phyloP scores from a whole-genome alignment of 169 alveolate species.

The Plasmodium adleri region DNA sequence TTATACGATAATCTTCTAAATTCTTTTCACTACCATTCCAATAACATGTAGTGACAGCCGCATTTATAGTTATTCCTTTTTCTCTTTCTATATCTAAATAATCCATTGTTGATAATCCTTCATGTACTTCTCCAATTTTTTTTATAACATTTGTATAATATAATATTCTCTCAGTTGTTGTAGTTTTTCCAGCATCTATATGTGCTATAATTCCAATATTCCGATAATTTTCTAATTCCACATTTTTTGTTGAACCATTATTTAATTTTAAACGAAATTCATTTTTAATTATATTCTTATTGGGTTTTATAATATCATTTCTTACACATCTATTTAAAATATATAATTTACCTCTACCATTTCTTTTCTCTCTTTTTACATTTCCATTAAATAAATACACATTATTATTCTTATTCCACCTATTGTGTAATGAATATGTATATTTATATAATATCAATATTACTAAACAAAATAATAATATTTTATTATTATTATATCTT shows the following conservation, averaged over 20 bases:
- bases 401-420: background rate
- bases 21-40: conserved; percentile 91
- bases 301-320: background rate
- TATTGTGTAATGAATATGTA: background rate
- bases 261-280: conserved; percentile 34
- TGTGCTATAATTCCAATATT: conserved; percentile 97
- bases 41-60: conserved; percentile 96
- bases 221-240: conserved; percentile 82
- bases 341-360: background rate
- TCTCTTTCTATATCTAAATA: conserved; percentile 96
- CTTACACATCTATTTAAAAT: conserved; percentile 3
- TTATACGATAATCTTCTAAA: conserved; percentile 88
- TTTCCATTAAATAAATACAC: background rate
- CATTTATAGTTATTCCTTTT: conserved; percentile 97
- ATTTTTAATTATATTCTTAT: background rate
- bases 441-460: conserved; percentile 2
- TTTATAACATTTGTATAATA: conserved; percentile 93
- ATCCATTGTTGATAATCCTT: conserved; percentile 96
- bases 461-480: conserved; percentile 11
- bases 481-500: conserved; percentile 10
- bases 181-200: conserved; percentile 98
- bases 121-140: conserved; percentile 90
- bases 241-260: conserved; percentile 43
- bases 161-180: conserved; percentile 96
- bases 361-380: background rate